Base-by-base conservation (phyloP, 371 early-diverging fungal species). In the Capillidium heterosporum region DNA sequence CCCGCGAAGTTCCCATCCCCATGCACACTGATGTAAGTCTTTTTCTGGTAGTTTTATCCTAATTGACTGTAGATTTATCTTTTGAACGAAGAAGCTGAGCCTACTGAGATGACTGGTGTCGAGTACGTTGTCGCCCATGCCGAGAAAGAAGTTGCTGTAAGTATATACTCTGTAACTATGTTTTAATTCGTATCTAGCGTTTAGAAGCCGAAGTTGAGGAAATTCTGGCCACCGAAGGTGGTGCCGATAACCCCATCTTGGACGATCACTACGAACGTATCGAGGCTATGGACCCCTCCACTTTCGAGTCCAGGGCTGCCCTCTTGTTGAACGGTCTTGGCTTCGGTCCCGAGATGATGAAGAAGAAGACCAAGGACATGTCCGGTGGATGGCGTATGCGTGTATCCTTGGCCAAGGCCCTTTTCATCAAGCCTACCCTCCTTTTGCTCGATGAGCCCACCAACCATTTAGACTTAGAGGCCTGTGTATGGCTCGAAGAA, bases 391-490 rank as follows among this genome's bases (percentile, higher is more conserved):
- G 93, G 41, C 80, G 72, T 63, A 80, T 85, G 65, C 74, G 51
- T 98, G 94, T 51, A 83, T 82, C 49, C 95, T 89, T 66, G 98
- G 98, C 63, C 74, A 95, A 58, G 86, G 90, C 24, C 91, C 93
- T 57, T 67, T 82, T 62, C 85, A 88, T 57, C 95, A 95, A 75
- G 87, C 91, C 58, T 83, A 87, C 59, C 69, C 83, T 99, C 57
- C 75, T 99, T 59, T 71, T 99, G 60, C 76, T 99, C 65, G 99
- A 99, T 75, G 99, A 99, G 82, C 98, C 99, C 65, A 89, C 90
- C 48, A 88, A 89, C 68, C 87, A 85, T 64, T 72, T 82, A 63
- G 89, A 92, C 67, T 91, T 93, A 72, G 89, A 90, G 64, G 86
- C 91, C 55, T 89, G 90, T 72, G 95, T 97, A 63, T 97, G 95